Base-by-base conservation (phyloP, 495 filamentous ascomycete species). In the Parathielavia hyrcaniae region DNA sequence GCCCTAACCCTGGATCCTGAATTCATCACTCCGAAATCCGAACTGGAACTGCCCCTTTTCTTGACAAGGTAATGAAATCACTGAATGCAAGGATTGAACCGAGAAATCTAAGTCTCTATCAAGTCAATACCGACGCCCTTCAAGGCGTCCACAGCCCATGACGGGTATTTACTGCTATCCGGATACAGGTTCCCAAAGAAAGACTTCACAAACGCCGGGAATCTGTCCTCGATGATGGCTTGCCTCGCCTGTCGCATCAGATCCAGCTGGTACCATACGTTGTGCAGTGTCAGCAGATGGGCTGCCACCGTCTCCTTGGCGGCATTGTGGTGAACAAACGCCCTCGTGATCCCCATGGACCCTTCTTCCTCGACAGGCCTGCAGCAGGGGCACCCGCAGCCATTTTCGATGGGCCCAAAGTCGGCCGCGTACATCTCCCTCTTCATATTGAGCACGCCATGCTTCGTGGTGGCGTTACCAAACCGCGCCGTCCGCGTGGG, bases 291-390 rank as follows among this genome's bases (percentile, higher is more conserved):
- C 36, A 98, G 74, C 71, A 99, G 72, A 77, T 99, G 93, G 19
- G 95, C 93, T 12, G 91, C 92, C 0, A 88, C 93, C 8, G 93
- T 97, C 75, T 97, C 93, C 69, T 99, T 99, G 3, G 85, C 85
- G 1, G 89, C 85, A 49, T 95, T 79, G 72, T 99, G 93, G 67
- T 97, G 83, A 34, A 97, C 86, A 69, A 89, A 97, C 6, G 95
- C 89, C 49, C 86, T 80, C 17, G 93, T 95, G 57, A 97, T 82
- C 14, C 89, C 91, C 52, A 97, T 75, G 0, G 89, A 88, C 12
- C 87, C 88, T 23, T 71, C 67, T 34, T 88, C 77, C 53, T 71
- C 76, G 23, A 61, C 38, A 22, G 87, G 78, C 46, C 83, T 77
- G 69, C 93, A 98, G 72, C 87, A 89, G 13, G 73, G 71, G 67